Evolutionary conservation across 176 grass and related monocot species (phyloP), one percentile per base, ranked within the genome.

Genomic region (Phoenix dactylifera): DNA sequence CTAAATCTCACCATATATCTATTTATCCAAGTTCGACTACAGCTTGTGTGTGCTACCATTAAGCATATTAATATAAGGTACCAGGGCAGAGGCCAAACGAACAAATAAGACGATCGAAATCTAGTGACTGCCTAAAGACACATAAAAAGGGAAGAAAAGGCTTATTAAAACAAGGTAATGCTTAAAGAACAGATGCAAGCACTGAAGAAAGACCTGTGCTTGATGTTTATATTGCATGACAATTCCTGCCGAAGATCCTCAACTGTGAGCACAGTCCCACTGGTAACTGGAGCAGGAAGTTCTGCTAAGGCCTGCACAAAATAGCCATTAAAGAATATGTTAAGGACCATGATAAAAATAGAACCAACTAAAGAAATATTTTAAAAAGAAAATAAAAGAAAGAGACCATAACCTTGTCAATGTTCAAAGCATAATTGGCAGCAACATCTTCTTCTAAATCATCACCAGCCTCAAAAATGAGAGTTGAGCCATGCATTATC

Each of bases 221-320:
- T 98, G 74, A 98, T 89, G 79, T 98, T 86, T 60, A 98, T 92
- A 63, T 81, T 91, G 73, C 94, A 98, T 55, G 72, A 70, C 22
- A 92, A 48, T 73, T 98, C 94, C 71, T 98, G 94, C 55, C 72
- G 94, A 23, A 98, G 79, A 98, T 93, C 94, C 68, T 98, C 94
- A 23, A 98, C 79, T 16, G 84, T 78, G 62, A 98, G 67, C 39
- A 79, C 83, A 50, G 88, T 86, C 57, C 74, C 94, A 68, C 79
- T 89, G n/a, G 76, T 73, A 73, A 98, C 84, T 74, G 94, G 81
- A 76, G 76, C 76, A 62, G 94, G 88, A 67, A 98, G 85, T 66
- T 83, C 94, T 24, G 67, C 72, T 72, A 98, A 76, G 60, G 86
- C 57, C 94, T 98, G 70, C 24, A 83, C 72, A 26, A 23, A 18